Percentiles rank a stretch among this genome's conserved stretches.
phyloP scores from a whole-genome alignment of 2,329 filamentous ascomycete genomes.

The Xylaria sp. region DNA sequence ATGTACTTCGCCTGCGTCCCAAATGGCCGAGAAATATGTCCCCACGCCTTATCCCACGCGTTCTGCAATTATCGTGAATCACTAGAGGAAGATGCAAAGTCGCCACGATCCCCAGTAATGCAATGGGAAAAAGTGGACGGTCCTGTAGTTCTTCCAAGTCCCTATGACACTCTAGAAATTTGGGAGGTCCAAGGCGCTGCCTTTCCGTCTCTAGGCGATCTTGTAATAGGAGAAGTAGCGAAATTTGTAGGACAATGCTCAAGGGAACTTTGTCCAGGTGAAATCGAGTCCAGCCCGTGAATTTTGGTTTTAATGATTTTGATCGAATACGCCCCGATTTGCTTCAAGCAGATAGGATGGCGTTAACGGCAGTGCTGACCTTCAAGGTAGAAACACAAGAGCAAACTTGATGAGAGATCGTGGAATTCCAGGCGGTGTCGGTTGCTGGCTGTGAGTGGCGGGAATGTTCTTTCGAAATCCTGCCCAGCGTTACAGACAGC shows the following conservation, averaged over 20 bases:
- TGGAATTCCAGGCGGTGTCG: slow-evolving; percentile 18
- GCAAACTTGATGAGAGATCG: slow-evolving; percentile 38
- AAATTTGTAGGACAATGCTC: slow-evolving; percentile 32
- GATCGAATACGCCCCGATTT: slow-evolving; percentile 52
- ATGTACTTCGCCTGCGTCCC: slow-evolving; percentile 44
- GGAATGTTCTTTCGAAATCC: slow-evolving; percentile 42
- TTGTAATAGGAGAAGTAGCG: slow-evolving; percentile 26
- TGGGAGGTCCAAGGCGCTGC: slow-evolving; percentile 44
- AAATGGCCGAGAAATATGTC: slow-evolving; percentile 31
- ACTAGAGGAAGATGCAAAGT: slow-evolving; percentile 10
- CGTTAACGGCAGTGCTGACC: slow-evolving; percentile 52
- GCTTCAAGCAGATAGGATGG: slow-evolving; percentile 59
- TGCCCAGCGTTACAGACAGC: slow-evolving; percentile 18
- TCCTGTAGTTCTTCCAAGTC: slow-evolving; percentile 35
- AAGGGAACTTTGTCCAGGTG: slow-evolving; percentile 31
- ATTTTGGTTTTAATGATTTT: slow-evolving; percentile 32
- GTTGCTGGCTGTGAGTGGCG: slow-evolving; percentile 33
- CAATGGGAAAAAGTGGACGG: slow-evolving; percentile 35
- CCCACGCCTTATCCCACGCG: slow-evolving; percentile 14
- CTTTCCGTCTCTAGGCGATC: slow-evolving; percentile 39
- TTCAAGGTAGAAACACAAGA: slow-evolving; percentile 54
- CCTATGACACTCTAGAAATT: slow-evolving; percentile 21
- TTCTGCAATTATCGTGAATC: slow-evolving; percentile 22
- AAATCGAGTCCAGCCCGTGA: slow-evolving; percentile 61
- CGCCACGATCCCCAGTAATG: slow-evolving; percentile 35